Evolutionary conservation across 352 stramenopile genomes (phyloP).

Genomic region (Phytophthora megakarya): DNA sequence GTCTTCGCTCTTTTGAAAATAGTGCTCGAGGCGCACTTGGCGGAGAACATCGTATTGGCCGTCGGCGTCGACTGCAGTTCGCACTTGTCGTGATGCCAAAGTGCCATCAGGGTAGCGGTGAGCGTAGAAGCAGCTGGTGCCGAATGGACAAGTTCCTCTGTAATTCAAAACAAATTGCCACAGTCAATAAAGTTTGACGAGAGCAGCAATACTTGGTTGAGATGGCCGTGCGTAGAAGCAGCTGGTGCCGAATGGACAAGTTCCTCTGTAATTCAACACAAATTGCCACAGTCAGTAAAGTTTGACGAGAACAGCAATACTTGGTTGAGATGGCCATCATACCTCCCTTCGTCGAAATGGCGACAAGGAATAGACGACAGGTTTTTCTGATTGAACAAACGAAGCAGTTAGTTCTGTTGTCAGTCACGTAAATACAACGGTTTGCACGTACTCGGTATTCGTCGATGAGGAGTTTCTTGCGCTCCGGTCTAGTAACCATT

Average conservation of each 20-base stretch:
- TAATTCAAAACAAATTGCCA: constrained; percentile 19
- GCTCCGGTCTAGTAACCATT: constrained; percentile 67
- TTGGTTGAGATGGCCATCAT: constrained; percentile 14
- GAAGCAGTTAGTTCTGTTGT: constrained; percentile 10
- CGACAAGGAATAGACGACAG: constrained; percentile 78
- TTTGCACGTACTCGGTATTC: constrained; percentile 62
- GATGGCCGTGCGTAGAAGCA: constrained; percentile 92
- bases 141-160: constrained; percentile 83
- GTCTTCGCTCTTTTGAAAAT: constrained; percentile 45
- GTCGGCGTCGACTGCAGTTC: constrained; percentile 71
- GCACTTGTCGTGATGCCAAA: constrained; percentile 61
- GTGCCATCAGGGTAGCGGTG: constrained; percentile 75
- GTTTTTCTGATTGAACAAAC: constrained; percentile 47
- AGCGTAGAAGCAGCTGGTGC: constrained; percentile 88
- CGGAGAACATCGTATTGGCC: constrained; percentile 80
- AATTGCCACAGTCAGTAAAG: constrained; percentile 12
- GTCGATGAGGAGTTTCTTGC: constrained; percentile 72
- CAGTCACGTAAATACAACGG: not conserved
- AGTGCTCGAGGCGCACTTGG: constrained; percentile 74
- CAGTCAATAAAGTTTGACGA: too few species aligned
- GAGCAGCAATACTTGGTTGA: too few species aligned
- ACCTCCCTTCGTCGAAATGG: constrained; percentile 84
- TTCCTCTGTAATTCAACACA: constrained; percentile 45
- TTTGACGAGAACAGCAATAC: not conserved
- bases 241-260: constrained; percentile 85